Percentiles rank a stretch among this genome's conserved stretches.
Conservation (phyloP, 202 grass and related monocot genomes). For the Saccharum hybrid region DNA sequence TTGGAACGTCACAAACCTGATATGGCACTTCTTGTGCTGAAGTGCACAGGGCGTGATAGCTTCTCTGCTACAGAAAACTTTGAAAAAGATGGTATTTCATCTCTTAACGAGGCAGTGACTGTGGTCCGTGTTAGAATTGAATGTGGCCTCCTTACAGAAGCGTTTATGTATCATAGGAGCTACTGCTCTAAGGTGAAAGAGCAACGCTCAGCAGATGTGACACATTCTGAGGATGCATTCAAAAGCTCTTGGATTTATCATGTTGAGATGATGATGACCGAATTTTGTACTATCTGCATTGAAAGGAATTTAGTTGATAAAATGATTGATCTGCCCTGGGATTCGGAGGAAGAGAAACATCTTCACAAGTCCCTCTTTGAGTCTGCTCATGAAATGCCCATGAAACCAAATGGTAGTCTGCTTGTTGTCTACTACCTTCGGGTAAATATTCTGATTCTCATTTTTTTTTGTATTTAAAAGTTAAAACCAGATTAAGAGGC, state of each 20-base stretch:
- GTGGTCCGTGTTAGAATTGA: slow-evolving; percentile 81
- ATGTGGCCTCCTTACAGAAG: slow-evolving; percentile 80
- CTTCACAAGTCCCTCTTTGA: slow-evolving; percentile 86
- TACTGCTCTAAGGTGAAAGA: slow-evolving; percentile 80
- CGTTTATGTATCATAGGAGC: slow-evolving; percentile 82
- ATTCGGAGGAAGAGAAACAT: slow-evolving; percentile 80
- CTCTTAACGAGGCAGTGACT: slow-evolving; percentile 77
- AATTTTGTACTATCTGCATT: slow-evolving; percentile 81
- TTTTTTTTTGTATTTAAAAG: neutral
- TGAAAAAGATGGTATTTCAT: slow-evolving; percentile 53
- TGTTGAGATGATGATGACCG: slow-evolving; percentile 69
- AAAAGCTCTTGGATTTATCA: slow-evolving; percentile 62
- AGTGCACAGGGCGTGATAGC: slow-evolving; percentile 63
- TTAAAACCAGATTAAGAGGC: slow-evolving; percentile 3
- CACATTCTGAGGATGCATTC: slow-evolving; percentile 35
- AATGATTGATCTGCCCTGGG: slow-evolving; percentile 96
- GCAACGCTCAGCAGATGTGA: slow-evolving; percentile 43
- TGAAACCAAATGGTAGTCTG: slow-evolving; percentile 70
- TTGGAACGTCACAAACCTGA: slow-evolving; percentile 75
- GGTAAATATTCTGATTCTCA: slow-evolving; percentile 59
- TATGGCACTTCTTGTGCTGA: slow-evolving; percentile 73
- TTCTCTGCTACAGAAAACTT: slow-evolving; percentile 49
- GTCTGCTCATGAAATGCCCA: slow-evolving; percentile 63
- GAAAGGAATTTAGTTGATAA: slow-evolving; percentile 70
- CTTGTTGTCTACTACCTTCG: slow-evolving; percentile 95